Evolutionary conservation across 345 rosid genomes (phyloP), one percentile per base, ranked within the genome.

Genomic region (Gynandropsis gynandra): DNA sequence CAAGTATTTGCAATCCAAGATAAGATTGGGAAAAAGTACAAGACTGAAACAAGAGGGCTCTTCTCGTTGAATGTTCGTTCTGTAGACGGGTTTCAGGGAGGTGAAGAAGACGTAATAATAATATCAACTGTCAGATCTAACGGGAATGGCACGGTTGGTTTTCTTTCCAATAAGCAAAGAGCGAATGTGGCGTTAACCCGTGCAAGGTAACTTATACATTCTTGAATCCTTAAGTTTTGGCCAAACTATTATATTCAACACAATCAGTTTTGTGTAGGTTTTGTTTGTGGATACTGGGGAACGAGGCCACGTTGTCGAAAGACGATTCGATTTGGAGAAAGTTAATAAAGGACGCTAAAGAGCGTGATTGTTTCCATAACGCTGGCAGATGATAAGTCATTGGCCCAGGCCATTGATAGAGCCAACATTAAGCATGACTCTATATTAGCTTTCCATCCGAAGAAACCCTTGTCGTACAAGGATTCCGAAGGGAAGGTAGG

Each of bases 81-180:
- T 1, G 74, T 74, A 42, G 79, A 77, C 57, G 75, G 75, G n/a
- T 66, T 77, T 62, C 79, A 77, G 61, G 79, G 79, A 4, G 67
- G 77, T 1, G 75, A 73, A 38, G 74, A 73, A 16, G 82, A 77
- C 62, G 63, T 77, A 9, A 60, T 77, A 21, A 71, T 77, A 31
- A 62, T 71, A 14, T 77, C 82, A 16, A 74, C 76, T 18, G 76
- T 77, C 21, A 63, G 82, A 41, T 48, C 63, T 32, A 77, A 77
- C 18, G 20, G 19, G 21, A 11, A 39, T 4, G 72, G 79, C 39
- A 43, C 40, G 0, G 47, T 74, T 15, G 76, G 82, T 1, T 77
- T 74, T 45, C 64, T 74, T 56, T 38, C 67, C 27, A 34, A 63
- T 24, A 52, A 15, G 9, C 63, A 18, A 17, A 62, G 74, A 39